Conservation (phyloP, 108 stramenopile genomes). For the Conticribra guillardii region DNA sequence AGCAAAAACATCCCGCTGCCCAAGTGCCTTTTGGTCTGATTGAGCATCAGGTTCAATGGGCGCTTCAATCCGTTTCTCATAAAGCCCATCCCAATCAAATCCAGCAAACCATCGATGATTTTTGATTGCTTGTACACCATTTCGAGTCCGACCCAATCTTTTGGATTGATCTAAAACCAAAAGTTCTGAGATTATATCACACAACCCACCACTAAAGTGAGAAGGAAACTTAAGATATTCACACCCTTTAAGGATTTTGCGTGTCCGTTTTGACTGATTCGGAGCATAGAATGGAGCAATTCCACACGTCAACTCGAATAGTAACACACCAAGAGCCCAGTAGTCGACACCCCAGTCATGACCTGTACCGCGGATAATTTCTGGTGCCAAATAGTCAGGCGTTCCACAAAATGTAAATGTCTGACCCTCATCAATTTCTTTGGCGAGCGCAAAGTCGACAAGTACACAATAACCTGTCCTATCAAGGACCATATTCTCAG, state of each 20-base stretch:
- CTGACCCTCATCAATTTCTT: slow-evolving; percentile 54
- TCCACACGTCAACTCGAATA: slow-evolving; percentile 66
- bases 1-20: slow-evolving; percentile 9
- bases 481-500: slow-evolving; percentile 44
- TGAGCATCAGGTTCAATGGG: slow-evolving; percentile 17
- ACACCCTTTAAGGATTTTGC: slow-evolving; percentile 42
- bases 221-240: slow-evolving; percentile 33
- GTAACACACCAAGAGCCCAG: slow-evolving; percentile 69
- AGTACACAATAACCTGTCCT: slow-evolving; percentile 50
- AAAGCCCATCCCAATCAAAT: slow-evolving; percentile 49
- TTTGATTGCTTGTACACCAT: slow-evolving; percentile 44
- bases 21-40: slow-evolving; percentile 16
- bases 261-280: slow-evolving; percentile 10
- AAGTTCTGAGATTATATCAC: slow-evolving; percentile 66
- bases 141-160: slow-evolving; percentile 65
- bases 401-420: slow-evolving; percentile 69
- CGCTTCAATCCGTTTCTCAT: background rate
- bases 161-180: slow-evolving; percentile 62
- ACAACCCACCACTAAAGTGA: slow-evolving; percentile 45
- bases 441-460: slow-evolving; percentile 72
- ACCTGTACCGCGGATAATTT: slow-evolving; percentile 34
- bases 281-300: slow-evolving; percentile 63
- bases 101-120: slow-evolving; percentile 48
- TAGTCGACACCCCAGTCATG: slow-evolving; percentile 79
- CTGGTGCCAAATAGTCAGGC: slow-evolving; percentile 68